Evolutionary conservation across 2,329 filamentous ascomycete species (phyloP), one percentile per base, ranked within the genome.

Genomic region (Magnaporthales sp.): DNA sequence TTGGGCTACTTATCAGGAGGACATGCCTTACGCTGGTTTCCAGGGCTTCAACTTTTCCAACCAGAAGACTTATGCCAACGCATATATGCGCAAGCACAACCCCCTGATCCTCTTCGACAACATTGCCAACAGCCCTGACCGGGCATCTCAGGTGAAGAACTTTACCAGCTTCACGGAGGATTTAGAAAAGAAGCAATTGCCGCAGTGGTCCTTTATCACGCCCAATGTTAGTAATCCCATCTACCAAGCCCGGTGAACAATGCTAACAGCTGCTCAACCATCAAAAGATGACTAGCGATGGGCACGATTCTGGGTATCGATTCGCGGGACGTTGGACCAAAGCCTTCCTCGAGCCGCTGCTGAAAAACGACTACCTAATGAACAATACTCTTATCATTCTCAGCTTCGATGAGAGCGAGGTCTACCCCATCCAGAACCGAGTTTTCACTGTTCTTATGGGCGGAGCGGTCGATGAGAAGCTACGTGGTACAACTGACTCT

Each of bases 281-380:
- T n/a, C n/a, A n/a, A n/a, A n/a, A n/a, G n/a, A n/a, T n/a, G n/a
- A 81, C 86, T 62, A 84, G 86, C 69, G 86, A 90, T 71, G 89
- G 87, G 15, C 89, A 91, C 70, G 77, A 87, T 71, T 82, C 81
- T 2, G 80, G 79, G 3, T 78, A 87, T 10, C 79, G 79, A n/a
- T 79, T 77, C 62, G 82, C 84, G 2, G 80, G 82, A 1, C 73
- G 77, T 3, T 87, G 84, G 84, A 79, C 80, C 24, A 78, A 79
- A 62, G 75, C 75, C 65, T 86, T 87, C 73, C 75, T 87, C 29
- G 77, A 81, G 67, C 84, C 84, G 3, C 79, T 88, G 9, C 75
- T 87, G 10, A 73, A 75, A 26, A 79, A 85, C 70, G 73, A 75
- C 15, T 77, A 81, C 60, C 85, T 87, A 74, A 82, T 82, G 78